Evolutionary conservation across 805 yeast genomes (phyloP).

Genomic region (Cyberlindnera petersonii): DNA sequence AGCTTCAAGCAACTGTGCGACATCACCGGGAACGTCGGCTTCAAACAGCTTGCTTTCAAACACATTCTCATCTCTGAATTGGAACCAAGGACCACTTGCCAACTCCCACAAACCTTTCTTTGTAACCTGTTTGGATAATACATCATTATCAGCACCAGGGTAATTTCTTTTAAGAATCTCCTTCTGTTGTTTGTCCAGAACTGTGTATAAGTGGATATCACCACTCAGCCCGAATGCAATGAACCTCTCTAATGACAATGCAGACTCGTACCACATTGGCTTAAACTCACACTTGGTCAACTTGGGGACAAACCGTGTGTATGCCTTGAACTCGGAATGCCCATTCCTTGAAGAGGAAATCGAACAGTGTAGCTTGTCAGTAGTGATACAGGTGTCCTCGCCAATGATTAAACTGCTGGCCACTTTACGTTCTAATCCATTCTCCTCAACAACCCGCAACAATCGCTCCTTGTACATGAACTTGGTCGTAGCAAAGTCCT

Average conservation of each 20-base stretch:
- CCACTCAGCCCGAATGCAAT: slow-evolving; percentile 36
- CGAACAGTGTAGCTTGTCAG: slow-evolving; percentile 24
- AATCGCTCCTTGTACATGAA: slow-evolving; percentile 18
- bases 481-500: slow-evolving; percentile 26
- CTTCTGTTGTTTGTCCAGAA: slow-evolving; percentile 12
- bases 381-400: slow-evolving; percentile 15
- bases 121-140: slow-evolving; percentile 10
- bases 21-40: slow-evolving; percentile 4
- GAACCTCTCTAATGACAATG: slow-evolving; percentile 18
- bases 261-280: slow-evolving; percentile 31
- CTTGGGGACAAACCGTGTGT: slow-evolving; percentile 33
- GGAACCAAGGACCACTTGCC: slow-evolving; percentile 14
- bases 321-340: slow-evolving; percentile 15
- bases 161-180: slow-evolving; percentile 3
- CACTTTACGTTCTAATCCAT: slow-evolving; percentile 21
- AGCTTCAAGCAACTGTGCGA: slow-evolving; percentile 12
- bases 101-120: slow-evolving; percentile 25
- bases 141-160: background rate
- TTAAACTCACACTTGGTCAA: slow-evolving; percentile 26
- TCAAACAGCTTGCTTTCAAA: slow-evolving; percentile 18
- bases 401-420: slow-evolving; percentile 15
- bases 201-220: slow-evolving; percentile 30
- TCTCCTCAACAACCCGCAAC: slow-evolving; percentile 17
- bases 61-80: slow-evolving; percentile 13
- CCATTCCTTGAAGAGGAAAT: slow-evolving; percentile 13